Evolutionary conservation across 164 flowering plant genomes (phyloP).

Genomic region (Vitis cinerea): DNA sequence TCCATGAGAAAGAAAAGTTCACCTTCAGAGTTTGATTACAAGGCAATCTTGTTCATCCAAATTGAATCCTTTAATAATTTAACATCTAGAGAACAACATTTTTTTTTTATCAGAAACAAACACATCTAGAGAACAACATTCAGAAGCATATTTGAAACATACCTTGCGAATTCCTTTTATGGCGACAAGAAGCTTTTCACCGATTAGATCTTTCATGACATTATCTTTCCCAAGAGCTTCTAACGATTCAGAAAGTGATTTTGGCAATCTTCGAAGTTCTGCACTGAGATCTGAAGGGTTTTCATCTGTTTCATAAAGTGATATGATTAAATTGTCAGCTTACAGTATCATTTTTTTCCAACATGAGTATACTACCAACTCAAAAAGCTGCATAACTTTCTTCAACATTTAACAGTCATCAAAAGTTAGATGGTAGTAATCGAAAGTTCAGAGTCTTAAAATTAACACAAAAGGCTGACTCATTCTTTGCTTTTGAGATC

Average conservation of each 20-base stretch:
- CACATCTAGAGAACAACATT: no score
- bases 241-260: conserved; percentile 70
- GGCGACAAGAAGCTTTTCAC: conserved; percentile 71
- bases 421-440: no score
- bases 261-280: conserved; percentile 60
- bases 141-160: conserved; percentile 8
- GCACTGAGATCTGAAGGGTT: conserved; percentile 50
- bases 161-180: conserved; percentile 86
- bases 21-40: neutral
- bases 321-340: neutral
- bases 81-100: neutral
- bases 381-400: neutral
- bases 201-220: conserved; percentile 55
- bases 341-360: neutral
- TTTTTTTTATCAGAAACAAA: no score
- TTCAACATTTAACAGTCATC: no score
- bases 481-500: no score
- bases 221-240: conserved; percentile 69
- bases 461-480: no score
- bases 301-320: conserved; percentile 43
- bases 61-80: neutral
- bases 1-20: neutral
- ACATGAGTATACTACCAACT: neutral
- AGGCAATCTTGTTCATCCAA: neutral
- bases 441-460: no score